These are phyloP conservation scores for Beverwykella pulmonaria DNA, from an alignment of 495 filamentous ascomycete genomes.

Conservation along the genomic window DNA sequence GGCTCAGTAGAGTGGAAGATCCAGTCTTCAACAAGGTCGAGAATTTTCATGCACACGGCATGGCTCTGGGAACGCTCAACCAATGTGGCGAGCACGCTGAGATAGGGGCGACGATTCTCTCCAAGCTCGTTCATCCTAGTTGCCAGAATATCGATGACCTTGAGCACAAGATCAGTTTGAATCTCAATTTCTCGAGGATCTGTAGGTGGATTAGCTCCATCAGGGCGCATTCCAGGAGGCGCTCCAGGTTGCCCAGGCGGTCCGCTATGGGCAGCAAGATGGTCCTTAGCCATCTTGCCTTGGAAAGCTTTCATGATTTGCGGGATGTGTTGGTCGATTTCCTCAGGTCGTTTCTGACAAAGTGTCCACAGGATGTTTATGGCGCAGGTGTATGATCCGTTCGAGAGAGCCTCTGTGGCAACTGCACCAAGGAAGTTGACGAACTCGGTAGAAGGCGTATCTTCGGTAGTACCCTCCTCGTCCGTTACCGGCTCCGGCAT, in stretches of 20 bases:
- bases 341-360: constrained; percentile 75
- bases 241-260: constrained; percentile 27
- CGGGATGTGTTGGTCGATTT: constrained; percentile 85
- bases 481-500: constrained; percentile 85
- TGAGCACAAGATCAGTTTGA: constrained; percentile 84
- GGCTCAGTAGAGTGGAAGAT: constrained; percentile 90
- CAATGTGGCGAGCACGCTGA: constrained; percentile 89
- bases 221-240: constrained; percentile 29
- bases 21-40: constrained; percentile 94
- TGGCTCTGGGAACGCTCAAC: constrained; percentile 91
- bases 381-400: constrained; percentile 76
- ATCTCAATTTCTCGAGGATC: constrained; percentile 75
- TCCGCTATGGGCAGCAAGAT: constrained; percentile 62
- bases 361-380: constrained; percentile 92
- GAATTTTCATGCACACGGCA: constrained; percentile 82
- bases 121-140: constrained; percentile 91
- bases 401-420: constrained; percentile 78
- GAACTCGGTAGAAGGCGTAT: constrained; percentile 72
- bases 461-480: constrained; percentile 74
- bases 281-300: constrained; percentile 88
- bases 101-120: constrained; percentile 86
- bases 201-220: constrained; percentile 56
- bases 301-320: constrained; percentile 92
- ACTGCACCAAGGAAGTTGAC: constrained; percentile 77
- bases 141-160: constrained; percentile 88